Percentiles rank a stretch among this genome's conserved stretches.
Conservation (phyloP, 495 filamentous ascomycete species). For the Aspergillus hancockii region DNA sequence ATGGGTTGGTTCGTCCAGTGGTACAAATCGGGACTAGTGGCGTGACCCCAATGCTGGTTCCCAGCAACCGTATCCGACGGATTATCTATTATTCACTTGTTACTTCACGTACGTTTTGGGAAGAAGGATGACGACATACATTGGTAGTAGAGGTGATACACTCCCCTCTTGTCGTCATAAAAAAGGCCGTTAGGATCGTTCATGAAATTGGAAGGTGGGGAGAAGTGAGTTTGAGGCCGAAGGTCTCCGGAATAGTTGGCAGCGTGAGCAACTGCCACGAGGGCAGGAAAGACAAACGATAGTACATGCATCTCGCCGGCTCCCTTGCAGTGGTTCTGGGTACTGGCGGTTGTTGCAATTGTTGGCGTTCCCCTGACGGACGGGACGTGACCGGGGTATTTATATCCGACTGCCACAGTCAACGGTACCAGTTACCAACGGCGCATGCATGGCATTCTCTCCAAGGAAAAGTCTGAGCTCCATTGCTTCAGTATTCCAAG, state of each 20-base stretch:
- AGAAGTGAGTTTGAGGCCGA: conserved; percentile 50
- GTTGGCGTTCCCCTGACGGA: background rate
- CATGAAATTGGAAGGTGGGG: conserved; percentile 52
- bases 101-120: background rate
- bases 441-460: background rate
- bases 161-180: conserved; percentile 35
- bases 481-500: background rate
- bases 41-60: conserved; percentile 58
- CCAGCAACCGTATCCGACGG: conserved; percentile 48
- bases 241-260: conserved; percentile 39
- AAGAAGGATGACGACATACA: conserved; percentile 19
- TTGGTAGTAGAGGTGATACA: conserved; percentile 58
- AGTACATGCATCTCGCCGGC: conserved; percentile 5
- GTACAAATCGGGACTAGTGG: conserved; percentile 51
- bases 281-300: conserved; percentile 2
- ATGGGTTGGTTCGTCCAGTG: conserved; percentile 55
- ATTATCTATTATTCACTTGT: conserved; percentile 29
- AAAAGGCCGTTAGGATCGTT: conserved; percentile 61
- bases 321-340: background rate
- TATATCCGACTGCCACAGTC: background rate
- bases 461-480: background rate
- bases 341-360: background rate
- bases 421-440: background rate
- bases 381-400: background rate
- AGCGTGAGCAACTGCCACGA: conserved; percentile 8